phyloP scores from a whole-genome alignment of 1,284 basidiomycete genomes.

The Cronartium ribicola region DNA sequence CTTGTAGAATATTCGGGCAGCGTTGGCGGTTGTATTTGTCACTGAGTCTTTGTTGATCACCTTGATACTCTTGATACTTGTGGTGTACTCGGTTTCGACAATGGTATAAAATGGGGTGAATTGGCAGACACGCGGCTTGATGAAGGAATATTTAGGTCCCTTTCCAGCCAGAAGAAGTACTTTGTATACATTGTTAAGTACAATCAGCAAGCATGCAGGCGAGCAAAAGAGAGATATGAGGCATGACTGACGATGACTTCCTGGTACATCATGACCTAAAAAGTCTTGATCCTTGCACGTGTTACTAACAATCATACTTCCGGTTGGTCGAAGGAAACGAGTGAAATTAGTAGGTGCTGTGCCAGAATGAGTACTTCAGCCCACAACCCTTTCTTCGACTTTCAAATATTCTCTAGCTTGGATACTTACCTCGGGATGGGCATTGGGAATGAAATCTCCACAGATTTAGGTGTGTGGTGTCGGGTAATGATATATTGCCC shows the following conservation, averaged over 20 bases:
- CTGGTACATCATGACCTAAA: slow-evolving; percentile 5
- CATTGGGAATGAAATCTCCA: slow-evolving; percentile 26
- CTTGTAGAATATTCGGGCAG: not conserved
- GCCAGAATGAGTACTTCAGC: too few relatives aligned
- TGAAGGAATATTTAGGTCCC: slow-evolving; percentile 21
- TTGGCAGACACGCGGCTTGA: slow-evolving; percentile 18
- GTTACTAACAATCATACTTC: slow-evolving; percentile 9
- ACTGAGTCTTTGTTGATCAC: slow-evolving; percentile 6
- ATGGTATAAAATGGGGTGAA: slow-evolving; percentile 11
- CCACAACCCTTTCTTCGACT: not conserved
- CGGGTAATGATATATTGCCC: slow-evolving; percentile 12
- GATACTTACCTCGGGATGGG: slow-evolving; percentile 6
- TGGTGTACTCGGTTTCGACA: slow-evolving; percentile 8
- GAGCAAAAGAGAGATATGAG: too few relatives aligned
- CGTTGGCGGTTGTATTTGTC: not conserved
- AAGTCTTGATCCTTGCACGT: not conserved
- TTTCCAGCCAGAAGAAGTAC: slow-evolving; percentile 16
- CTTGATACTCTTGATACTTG: not conserved
- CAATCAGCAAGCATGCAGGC: too few relatives aligned
- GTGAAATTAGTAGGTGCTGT: slow-evolving; percentile 7
- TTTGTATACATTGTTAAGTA: not conserved
- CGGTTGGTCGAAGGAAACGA: not conserved
- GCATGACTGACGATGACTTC: slow-evolving; percentile 20
- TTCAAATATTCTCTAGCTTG: not conserved
- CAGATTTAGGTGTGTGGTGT: not conserved